phyloP scores from a whole-genome alignment of 495 filamentous ascomycete genomes.

The Lophium mytilinum region DNA sequence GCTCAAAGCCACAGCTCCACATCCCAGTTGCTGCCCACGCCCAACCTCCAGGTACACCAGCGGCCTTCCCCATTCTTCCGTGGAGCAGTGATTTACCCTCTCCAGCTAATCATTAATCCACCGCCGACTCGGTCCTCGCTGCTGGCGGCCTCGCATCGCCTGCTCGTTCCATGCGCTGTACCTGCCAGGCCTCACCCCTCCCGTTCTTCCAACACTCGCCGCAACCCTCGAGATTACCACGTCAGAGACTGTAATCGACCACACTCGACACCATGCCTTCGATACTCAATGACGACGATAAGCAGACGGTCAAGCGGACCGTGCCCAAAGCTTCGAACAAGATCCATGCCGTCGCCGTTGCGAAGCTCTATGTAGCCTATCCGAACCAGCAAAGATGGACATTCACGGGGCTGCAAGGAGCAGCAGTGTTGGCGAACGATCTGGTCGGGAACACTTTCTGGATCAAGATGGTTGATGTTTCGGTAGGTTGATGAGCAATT shows the following conservation, averaged over 20 bases:
- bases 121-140: too few relatives aligned
- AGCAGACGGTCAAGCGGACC: constrained; percentile 81
- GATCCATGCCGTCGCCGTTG: constrained; percentile 88
- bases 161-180: too few relatives aligned
- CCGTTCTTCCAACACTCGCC: too few relatives aligned
- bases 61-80: too few relatives aligned
- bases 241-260: background rate
- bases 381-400: constrained; percentile 83
- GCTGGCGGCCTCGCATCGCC: too few relatives aligned
- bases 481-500: constrained; percentile 48
- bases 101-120: too few relatives aligned
- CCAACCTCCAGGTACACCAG: too few relatives aligned
- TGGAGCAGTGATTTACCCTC: too few relatives aligned
- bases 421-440: constrained; percentile 88
- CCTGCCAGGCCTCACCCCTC: too few relatives aligned
- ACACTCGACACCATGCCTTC: constrained; percentile 61
- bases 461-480: constrained; percentile 94
- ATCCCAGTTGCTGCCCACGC: too few relatives aligned
- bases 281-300: constrained; percentile 82
- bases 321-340: constrained; percentile 92
- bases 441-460: constrained; percentile 91
- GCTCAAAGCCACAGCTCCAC: background rate
- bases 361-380: constrained; percentile 87
- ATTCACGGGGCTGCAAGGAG: constrained; percentile 89
- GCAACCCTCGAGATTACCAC: too few relatives aligned